phyloP scores from a whole-genome alignment of 331 rosid genomes.

The Arachis monticola region DNA sequence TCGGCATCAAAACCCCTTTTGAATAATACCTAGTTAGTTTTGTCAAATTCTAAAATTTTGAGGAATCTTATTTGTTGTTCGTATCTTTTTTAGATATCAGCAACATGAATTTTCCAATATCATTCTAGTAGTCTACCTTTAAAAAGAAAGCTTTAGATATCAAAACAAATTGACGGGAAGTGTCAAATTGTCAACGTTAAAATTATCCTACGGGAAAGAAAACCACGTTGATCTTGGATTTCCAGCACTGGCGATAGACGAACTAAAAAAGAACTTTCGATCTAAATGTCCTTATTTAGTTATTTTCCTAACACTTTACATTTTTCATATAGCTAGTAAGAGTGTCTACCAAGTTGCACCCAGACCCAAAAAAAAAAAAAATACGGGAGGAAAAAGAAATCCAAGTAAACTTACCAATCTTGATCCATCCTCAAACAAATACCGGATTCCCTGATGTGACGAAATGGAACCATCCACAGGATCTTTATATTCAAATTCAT shows the following conservation, averaged over 20 bases:
- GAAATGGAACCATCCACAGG: slow-evolving; percentile 93
- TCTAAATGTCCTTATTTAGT: background rate
- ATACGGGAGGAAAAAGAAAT: background rate
- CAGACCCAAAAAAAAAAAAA: background rate
- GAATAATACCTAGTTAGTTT: no score
- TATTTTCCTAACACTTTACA: background rate
- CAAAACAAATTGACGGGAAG: background rate
- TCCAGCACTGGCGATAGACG: slow-evolving; percentile 6
- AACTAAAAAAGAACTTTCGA: slow-evolving; percentile 14
- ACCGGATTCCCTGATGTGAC: slow-evolving; percentile 95
- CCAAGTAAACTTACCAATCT: slow-evolving; percentile 75
- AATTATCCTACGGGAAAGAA: slow-evolving; percentile 19
- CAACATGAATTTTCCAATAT: no score
- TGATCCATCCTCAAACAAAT: slow-evolving; percentile 96
- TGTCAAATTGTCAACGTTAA: background rate
- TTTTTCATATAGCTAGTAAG: slow-evolving; percentile 15
- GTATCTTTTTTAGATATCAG: no score
- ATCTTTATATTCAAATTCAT: slow-evolving; percentile 96
- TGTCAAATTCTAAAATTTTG: no score
- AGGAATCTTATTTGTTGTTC: no score
- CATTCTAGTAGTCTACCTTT: no score
- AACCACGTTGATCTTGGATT: background rate
- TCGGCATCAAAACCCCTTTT: no score
- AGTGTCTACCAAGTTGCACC: background rate
- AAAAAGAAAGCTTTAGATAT: slow-evolving; percentile 19